Evolutionary conservation across 2,329 filamentous ascomycete genomes (phyloP), one percentile per base, ranked within the genome.

Genomic region (Pseudopyricularia cyperi): DNA sequence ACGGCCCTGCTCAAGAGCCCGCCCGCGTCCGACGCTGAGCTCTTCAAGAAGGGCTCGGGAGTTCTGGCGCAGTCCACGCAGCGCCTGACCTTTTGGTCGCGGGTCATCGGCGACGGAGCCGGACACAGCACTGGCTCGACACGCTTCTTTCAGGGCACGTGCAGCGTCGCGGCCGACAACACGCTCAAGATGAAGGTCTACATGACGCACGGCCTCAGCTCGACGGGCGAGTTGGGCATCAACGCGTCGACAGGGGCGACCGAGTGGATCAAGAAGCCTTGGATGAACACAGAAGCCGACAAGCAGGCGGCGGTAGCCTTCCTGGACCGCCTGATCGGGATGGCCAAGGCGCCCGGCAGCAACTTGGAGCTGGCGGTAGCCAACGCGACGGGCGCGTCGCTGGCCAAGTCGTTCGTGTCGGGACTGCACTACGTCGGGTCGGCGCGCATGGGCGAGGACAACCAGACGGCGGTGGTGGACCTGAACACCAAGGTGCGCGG

Each of bases 401-500:
- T 57, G 28, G 47, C 51, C 48, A 33, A 50, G 30, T 52, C 54
- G 53, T 54, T 54, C 52, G 52, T 55, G 33, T 50, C 46, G 17
- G 53, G 59, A 9, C 62, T 62, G 3, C 63, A 59, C 47, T 65
- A 48, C 19, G n/a, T 44, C 60, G 71, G 78, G 35, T 83, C 79
- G 0, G 73, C 75, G 49, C 84, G 83, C 63, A 71, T 85, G 57
- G 81, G 81, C 8, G 56, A 65, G 49, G 66, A 63, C n/a, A 67
- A 67, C 47, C 79, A 80, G 15, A 73, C 69, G 7, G 69, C 78
- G 1, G 82, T 85, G 2, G 81, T 85, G 1, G 82, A 85, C 57
- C 62, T 71, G 11, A 70, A 85, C 64, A 76, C 79, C 53, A 78
- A 76, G 65, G 79, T 85, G 6, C 85, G 79, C 59, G 82, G 81